Conservation (phyloP, 441 rosid species). For the Pelargonium citronellum region DNA sequence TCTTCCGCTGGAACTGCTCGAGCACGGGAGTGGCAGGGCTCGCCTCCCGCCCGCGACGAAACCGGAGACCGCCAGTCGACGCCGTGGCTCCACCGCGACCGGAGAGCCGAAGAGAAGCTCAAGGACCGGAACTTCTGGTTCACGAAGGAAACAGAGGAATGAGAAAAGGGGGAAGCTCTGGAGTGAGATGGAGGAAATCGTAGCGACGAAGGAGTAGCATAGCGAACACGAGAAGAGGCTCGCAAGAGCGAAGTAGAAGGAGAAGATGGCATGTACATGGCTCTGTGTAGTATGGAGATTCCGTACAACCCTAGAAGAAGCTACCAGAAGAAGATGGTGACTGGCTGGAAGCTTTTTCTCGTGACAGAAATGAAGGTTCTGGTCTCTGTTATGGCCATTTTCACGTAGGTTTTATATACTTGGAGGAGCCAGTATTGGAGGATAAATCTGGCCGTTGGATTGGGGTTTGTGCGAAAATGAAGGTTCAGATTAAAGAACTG, state of each 20-base stretch:
- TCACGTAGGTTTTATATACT: neutral
- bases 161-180: slow-evolving; percentile 20
- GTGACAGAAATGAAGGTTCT: neutral
- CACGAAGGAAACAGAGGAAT: slow-evolving; percentile 23
- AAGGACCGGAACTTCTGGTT: slow-evolving; percentile 33
- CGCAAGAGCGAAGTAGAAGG: slow-evolving; percentile 29
- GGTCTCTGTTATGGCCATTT: slow-evolving; percentile 9
- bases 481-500: slow-evolving; percentile 4
- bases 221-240: slow-evolving; percentile 23
- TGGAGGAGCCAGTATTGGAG: slow-evolving; percentile 4
- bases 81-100: slow-evolving; percentile 51
- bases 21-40: slow-evolving; percentile 32
- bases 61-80: slow-evolving; percentile 43
- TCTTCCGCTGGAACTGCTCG: slow-evolving; percentile 41
- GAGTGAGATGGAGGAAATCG: slow-evolving; percentile 25
- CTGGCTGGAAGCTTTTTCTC: neutral
- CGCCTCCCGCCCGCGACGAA: too few species aligned
- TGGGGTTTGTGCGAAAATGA: neutral
- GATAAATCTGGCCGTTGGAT: slow-evolving; percentile 18
- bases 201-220: slow-evolving; percentile 34
- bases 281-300: neutral
- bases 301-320: neutral
- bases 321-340: neutral
- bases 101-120: slow-evolving; percentile 43
- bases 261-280: slow-evolving; percentile 30